Percentiles rank a stretch among this genome's conserved stretches.
These are phyloP conservation scores for Citrus unshiu DNA, from an alignment of 345 rosid genomes.

Conservation along the genomic window DNA sequence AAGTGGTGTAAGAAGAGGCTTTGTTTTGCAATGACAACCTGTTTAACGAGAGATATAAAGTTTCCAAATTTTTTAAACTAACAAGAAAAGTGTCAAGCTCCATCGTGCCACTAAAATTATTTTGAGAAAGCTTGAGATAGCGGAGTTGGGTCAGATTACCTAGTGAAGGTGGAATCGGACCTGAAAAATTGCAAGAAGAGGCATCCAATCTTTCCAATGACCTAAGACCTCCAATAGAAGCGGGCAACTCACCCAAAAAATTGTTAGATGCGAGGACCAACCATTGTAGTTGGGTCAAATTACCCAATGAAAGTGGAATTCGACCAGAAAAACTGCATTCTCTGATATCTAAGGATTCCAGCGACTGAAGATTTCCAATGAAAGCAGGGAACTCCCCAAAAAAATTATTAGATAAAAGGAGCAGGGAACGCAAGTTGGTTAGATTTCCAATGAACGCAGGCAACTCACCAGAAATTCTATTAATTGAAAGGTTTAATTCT, in stretches of 20 bases:
- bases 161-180: neutral
- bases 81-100: neutral
- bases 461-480: neutral
- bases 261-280: neutral
- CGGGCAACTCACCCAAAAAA: constrained; percentile 1
- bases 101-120: neutral
- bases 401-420: no score
- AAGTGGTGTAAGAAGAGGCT: neutral
- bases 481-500: neutral
- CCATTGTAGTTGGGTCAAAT: neutral
- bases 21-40: neutral
- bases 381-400: no score
- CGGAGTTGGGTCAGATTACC: neutral
- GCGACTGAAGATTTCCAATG: neutral
- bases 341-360: no score
- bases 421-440: no score
- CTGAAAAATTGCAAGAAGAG: neutral
- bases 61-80: neutral
- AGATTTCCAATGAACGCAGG: neutral
- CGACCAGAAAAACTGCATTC: neutral
- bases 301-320: neutral
- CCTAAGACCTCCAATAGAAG: neutral
- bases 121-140: no score
- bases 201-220: neutral
- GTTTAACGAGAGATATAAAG: neutral